phyloP scores from a whole-genome alignment of 2,329 filamentous ascomycete genomes.

The Podosphaera xanthii region DNA sequence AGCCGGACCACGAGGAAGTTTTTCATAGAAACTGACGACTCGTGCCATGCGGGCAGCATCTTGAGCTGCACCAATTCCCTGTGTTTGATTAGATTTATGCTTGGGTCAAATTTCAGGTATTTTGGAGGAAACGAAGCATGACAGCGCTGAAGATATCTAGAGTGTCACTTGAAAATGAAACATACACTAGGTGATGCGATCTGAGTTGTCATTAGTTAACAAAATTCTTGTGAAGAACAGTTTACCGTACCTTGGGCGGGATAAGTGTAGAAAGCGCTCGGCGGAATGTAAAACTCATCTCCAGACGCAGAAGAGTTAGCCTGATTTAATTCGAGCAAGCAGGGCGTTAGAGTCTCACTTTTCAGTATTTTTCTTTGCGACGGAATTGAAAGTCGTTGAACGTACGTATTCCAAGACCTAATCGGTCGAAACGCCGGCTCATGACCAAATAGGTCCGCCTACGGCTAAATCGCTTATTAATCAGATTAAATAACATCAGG shows the following conservation, averaged over 20 bases:
- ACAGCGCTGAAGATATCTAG: background rate
- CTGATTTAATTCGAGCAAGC: no score
- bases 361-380: no score
- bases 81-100: conserved; percentile 19
- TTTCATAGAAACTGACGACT: conserved; percentile 97
- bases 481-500: background rate
- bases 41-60: conserved; percentile 96
- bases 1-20: conserved; percentile 79
- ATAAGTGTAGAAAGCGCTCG: conserved; percentile 95
- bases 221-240: background rate
- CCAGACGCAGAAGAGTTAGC: conserved; percentile 14
- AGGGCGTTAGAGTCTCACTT: no score
- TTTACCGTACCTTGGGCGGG: conserved; percentile 67
- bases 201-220: conserved; percentile 5
- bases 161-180: conserved; percentile 3
- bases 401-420: no score
- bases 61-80: conserved; percentile 87
- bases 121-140: background rate
- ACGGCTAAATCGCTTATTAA: conserved; percentile 3
- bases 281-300: conserved; percentile 81
- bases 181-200: conserved; percentile 18
- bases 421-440: conserved; percentile 13
- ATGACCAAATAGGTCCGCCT: background rate
- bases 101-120: background rate
- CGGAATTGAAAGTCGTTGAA: no score